Base-by-base conservation (phyloP, 352 stramenopile species). In the Discostella stelligera region DNA sequence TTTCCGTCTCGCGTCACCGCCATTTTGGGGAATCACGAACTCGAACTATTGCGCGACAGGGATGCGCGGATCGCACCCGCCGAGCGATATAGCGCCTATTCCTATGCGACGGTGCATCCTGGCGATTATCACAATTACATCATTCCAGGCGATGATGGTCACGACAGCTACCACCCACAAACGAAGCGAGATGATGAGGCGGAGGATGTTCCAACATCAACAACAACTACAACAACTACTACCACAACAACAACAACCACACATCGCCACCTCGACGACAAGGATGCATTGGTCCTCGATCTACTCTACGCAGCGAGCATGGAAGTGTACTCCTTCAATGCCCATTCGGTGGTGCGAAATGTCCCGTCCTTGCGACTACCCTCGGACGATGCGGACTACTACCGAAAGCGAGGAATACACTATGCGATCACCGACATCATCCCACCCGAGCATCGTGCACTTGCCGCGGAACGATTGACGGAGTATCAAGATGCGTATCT, bases 1-100 rank as follows among this genome's bases (percentile, higher is more conserved):
- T 89, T 87, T 75, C 82, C 82, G 5, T 30, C 72, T 3, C 58
- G 74, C 3, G 83, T 89, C 0, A 82, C 68, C 8, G 83, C 77
- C 8, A 66, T 89, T 11, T 53, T 89, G 32, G 83, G 83, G 11
- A 89, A 89, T 71, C 83, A 89, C 60, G 83, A 89, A 66, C 60
- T 89, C 25, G 83, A 89, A 74, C 59, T 88, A 48, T 41, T 89
- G 10, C 60, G 66, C 8, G 83, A 89, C 79, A 39, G 83, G 13
- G 72, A 86, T 64, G 27, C 52, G 10, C 32, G 69, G 18, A 74
- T 78, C 5, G 0, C n/a, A 8, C 66, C 73, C 10, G 37, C 61
- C 20, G 44, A 74, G 16, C 21, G 75, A 6, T 82, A 82, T 30
- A 66, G 32, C 50, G 58, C 48, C n/a, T 84, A 74, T 63, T 84